Evolutionary conservation across 108 stramenopile genomes (phyloP).

Genomic region (Bacterosira constricta): DNA sequence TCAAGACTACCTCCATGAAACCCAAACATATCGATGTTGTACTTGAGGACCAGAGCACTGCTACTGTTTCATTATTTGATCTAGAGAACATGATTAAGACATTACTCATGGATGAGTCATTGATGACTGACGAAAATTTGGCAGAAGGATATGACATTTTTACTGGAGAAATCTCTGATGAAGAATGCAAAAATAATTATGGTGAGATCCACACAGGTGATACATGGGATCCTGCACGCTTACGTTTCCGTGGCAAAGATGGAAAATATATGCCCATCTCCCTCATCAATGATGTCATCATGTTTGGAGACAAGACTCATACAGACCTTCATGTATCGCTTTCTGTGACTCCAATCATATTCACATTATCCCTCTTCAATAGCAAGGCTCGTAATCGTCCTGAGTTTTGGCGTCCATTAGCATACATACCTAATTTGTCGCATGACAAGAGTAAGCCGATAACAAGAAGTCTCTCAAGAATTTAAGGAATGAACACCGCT

Average conservation of each 20-base stretch:
- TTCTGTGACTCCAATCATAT: not conserved
- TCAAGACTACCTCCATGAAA: no score
- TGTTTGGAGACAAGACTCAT: not conserved
- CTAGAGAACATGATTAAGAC: not conserved
- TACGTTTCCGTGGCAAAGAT: not conserved
- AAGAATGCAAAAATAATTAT: not conserved
- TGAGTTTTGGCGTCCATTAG: not conserved
- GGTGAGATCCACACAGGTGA: not conserved
- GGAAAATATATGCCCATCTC: not conserved
- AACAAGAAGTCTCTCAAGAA: not conserved
- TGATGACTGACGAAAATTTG: not conserved
- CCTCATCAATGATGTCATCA: not conserved
- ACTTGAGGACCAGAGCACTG: no score
- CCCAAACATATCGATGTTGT: no score
- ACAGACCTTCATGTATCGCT: not conserved
- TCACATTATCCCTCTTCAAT: not conserved
- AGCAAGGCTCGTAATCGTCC: not conserved
- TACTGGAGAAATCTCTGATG: not conserved
- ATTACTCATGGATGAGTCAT: not conserved
- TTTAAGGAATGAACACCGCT: not conserved
- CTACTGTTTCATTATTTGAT: not conserved
- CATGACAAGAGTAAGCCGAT: not conserved
- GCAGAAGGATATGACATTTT: not conserved
- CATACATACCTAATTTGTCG: not conserved
- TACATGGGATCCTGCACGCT: not conserved